Evolutionary conservation across 1,139 yeast genomes (phyloP), one percentile per base, ranked within the genome.

Genomic region (Suhomyces bokatorum): DNA sequence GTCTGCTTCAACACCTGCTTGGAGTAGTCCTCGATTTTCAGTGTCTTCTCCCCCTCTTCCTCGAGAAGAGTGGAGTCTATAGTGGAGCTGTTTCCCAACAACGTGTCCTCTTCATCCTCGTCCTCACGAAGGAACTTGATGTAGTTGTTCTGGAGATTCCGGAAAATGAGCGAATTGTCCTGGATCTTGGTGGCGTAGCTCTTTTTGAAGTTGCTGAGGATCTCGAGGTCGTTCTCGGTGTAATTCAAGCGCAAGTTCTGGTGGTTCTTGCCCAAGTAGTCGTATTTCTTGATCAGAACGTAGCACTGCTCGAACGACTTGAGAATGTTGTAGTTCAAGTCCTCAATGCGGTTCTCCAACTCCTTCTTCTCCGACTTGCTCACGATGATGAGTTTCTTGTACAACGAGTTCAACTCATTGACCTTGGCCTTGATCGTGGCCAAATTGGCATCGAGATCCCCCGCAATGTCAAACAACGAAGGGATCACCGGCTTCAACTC

Each of bases 71-170:
- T 61, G 22, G 50, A 33, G 13, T 46, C 51, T 1, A 44, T 38
- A 2, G 46, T 39, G 7, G 47, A 42, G 6, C 54, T 37, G 22
- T 48, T 45, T 7, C 51, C 44, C 10, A 60, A 48, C 24, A 63
- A 54, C 28, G 52, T 56, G 36, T 64, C 69, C 36, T 57, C 68
- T 47, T 70, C 77, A 54, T 78, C 81, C 44, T 85, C 91, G 57
- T 85, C 93, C 53, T 85, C 84, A 51, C 83, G 77, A 46, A 86
- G 66, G 55, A 83, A 81, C 57, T 87, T 86, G 59, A 95, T 82
- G 59, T 93, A 95, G 55, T 86, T 84, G 56, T 91, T 88, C 63
- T 93, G 99, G 57, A 91, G 70, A 57, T 88, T 87, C 44, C 99
- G 72, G 66, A 91, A 93, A 42, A 77, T 75, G 24, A 91, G 78